These are phyloP conservation scores for Hemisphaericaspora xylofermentans DNA, from an alignment of 1,139 yeast species.

Conservation along the genomic window DNA sequence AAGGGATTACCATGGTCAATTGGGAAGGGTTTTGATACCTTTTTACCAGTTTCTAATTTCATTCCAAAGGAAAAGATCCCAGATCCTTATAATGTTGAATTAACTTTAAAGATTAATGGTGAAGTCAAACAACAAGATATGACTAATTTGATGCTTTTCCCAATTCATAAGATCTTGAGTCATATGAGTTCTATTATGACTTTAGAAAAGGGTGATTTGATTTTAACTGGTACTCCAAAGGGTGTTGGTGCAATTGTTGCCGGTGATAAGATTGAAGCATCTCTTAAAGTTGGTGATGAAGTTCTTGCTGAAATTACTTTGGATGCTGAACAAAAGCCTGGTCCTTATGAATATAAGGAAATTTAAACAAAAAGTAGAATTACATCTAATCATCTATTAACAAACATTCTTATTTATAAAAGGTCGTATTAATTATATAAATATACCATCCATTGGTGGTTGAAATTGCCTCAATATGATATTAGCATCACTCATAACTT, in stretches of 20 bases:
- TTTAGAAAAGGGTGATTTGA: slow-evolving; percentile 83
- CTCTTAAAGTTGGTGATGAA: slow-evolving; percentile 54
- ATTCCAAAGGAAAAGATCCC: slow-evolving; percentile 66
- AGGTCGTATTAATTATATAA: slow-evolving; percentile 22
- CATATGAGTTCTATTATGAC: slow-evolving; percentile 89
- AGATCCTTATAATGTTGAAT: slow-evolving; percentile 71
- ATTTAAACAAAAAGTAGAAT: too few relatives aligned
- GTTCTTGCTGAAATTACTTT: slow-evolving; percentile 53
- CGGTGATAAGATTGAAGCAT: slow-evolving; percentile 75
- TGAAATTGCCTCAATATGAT: slow-evolving; percentile 71
- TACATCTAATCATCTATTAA: too few relatives aligned
- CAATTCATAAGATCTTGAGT: slow-evolving; percentile 75
- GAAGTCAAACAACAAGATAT: slow-evolving; percentile 68
- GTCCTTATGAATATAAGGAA: slow-evolving; percentile 70
- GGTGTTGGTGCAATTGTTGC: slow-evolving; percentile 87
- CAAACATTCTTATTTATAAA: slow-evolving; percentile 19
- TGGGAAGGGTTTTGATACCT: slow-evolving; percentile 95
- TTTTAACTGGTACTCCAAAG: slow-evolving; percentile 94
- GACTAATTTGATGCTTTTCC: slow-evolving; percentile 86
- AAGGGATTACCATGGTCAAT: slow-evolving; percentile 97
- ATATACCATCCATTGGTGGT: slow-evolving; percentile 54
- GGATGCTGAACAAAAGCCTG: slow-evolving; percentile 67
- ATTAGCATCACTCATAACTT: slow-evolving; percentile 72
- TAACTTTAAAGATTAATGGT: slow-evolving; percentile 71
- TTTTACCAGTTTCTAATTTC: slow-evolving; percentile 74